These are phyloP conservation scores for Penicillium brevicompactum DNA, from an alignment of 2,329 filamentous ascomycete species.

Conservation along the genomic window DNA sequence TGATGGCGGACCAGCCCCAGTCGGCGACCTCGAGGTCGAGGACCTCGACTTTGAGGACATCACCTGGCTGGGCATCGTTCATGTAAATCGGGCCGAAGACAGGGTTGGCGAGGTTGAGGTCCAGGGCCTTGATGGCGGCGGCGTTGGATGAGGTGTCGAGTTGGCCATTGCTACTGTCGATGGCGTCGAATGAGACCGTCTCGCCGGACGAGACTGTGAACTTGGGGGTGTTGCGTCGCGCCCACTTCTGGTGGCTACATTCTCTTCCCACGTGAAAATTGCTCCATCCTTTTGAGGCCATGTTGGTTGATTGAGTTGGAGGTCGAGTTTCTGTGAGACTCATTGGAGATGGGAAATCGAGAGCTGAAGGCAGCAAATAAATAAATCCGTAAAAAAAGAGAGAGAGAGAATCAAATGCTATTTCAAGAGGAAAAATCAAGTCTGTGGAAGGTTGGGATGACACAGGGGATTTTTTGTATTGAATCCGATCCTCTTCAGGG, in stretches of 20 bases:
- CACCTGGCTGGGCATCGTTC: slow-evolving; percentile 53
- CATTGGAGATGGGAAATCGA: slow-evolving; percentile 8
- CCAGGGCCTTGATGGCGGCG: slow-evolving; percentile 45
- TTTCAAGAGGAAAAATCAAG: neutral
- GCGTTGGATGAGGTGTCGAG: slow-evolving; percentile 47
- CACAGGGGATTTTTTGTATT: slow-evolving; percentile 9
- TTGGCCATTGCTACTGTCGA: slow-evolving; percentile 55
- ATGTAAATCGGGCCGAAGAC: slow-evolving; percentile 56
- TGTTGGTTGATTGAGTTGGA: slow-evolving; percentile 12
- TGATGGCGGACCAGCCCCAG: slow-evolving; percentile 58
- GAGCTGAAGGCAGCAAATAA: neutral
- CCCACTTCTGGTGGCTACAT: slow-evolving; percentile 53
- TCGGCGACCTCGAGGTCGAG: slow-evolving; percentile 48
- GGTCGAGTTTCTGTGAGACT: slow-evolving; percentile 15
- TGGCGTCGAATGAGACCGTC: slow-evolving; percentile 52
- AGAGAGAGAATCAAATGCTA: slow-evolving; percentile 3
- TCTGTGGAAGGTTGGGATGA: slow-evolving; percentile 3
- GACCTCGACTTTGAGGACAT: slow-evolving; percentile 56
- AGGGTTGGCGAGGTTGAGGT: slow-evolving; percentile 49
- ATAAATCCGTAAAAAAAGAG: neutral
- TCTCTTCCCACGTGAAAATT: slow-evolving; percentile 37
- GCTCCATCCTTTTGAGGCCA: slow-evolving; percentile 23
- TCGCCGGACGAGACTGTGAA: slow-evolving; percentile 52
- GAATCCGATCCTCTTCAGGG: slow-evolving; percentile 21
- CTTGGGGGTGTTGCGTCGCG: slow-evolving; percentile 47